These are phyloP conservation scores for Phlebiopsis flavidoalba DNA, from an alignment of 768 basidiomycete species.

Conservation along the genomic window DNA sequence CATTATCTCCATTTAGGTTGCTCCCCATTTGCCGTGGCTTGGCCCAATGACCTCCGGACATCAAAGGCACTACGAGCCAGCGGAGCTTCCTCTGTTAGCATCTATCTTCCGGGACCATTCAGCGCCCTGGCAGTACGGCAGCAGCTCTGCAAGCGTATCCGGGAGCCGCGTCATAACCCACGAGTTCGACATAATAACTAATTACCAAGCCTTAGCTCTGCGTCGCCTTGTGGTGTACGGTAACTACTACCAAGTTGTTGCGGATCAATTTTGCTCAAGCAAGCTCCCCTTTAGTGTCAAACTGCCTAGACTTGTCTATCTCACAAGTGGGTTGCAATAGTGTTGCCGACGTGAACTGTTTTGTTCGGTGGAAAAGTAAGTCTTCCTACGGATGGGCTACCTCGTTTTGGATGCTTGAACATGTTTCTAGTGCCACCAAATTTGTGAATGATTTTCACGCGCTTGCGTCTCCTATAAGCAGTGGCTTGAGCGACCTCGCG, in stretches of 20 bases:
- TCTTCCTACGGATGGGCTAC: neutral
- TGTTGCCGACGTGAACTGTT: conserved; percentile 12
- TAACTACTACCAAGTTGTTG: neutral
- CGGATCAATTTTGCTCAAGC: neutral
- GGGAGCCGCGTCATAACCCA: neutral
- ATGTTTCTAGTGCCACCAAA: conserved; percentile 6
- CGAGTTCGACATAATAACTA: neutral
- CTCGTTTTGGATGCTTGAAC: neutral
- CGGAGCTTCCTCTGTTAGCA: neutral
- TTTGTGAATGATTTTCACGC: conserved; percentile 3
- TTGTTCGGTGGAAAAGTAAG: conserved; percentile 14
- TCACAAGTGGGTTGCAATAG: conserved; percentile 11
- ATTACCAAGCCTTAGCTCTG: conserved; percentile 1
- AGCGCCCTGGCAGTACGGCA: neutral
- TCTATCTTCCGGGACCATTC: neutral
- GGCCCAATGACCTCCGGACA: too few relatives aligned
- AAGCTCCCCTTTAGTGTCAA: conserved; percentile 3
- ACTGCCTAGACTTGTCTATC: conserved; percentile 10
- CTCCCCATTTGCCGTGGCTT: too few relatives aligned
- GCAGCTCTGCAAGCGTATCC: neutral
- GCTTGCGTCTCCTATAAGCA: conserved; percentile 4
- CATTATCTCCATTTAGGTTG: too few relatives aligned
- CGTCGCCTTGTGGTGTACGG: conserved; percentile 13
- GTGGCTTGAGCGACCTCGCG: conserved; percentile 7
- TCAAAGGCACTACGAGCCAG: too few relatives aligned